phyloP scores from a whole-genome alignment of 495 filamentous ascomycete genomes.

The Usnea hakonensis region DNA sequence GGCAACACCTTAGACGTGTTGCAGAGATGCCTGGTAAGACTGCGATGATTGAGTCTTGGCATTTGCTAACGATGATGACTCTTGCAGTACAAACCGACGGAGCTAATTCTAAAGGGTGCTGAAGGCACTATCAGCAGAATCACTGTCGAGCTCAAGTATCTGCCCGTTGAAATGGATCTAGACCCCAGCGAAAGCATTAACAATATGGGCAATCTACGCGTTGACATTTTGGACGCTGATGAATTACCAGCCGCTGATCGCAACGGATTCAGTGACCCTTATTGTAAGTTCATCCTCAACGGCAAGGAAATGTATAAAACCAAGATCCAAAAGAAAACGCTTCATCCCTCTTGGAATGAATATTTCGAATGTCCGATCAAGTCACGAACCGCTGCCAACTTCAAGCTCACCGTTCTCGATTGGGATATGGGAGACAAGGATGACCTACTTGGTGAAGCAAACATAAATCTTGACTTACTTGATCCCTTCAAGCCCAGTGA shows the following conservation, averaged over 20 bases:
- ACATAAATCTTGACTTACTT: slow-evolving; percentile 73
- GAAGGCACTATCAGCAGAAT: slow-evolving; percentile 72
- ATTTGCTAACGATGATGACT: slow-evolving; percentile 25
- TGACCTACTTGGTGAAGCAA: slow-evolving; percentile 69
- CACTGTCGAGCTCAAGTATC: slow-evolving; percentile 86
- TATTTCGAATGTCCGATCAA: slow-evolving; percentile 77
- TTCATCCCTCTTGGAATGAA: slow-evolving; percentile 93
- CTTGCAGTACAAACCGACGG: slow-evolving; percentile 73
- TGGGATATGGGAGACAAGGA: slow-evolving; percentile 93
- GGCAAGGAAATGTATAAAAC: slow-evolving; percentile 86
- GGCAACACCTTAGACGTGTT: slow-evolving; percentile 81
- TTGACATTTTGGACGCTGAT: slow-evolving; percentile 81
- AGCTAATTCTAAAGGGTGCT: slow-evolving; percentile 65
- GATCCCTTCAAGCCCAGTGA: slow-evolving; percentile 76
- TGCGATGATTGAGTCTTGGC: neutral
- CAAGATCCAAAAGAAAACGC: slow-evolving; percentile 90
- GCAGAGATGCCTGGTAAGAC: slow-evolving; percentile 70
- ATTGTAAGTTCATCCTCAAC: slow-evolving; percentile 86
- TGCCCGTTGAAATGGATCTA: slow-evolving; percentile 86
- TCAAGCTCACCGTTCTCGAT: slow-evolving; percentile 79
- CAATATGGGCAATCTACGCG: slow-evolving; percentile 89
- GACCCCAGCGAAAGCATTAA: slow-evolving; percentile 95
- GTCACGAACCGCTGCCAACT: slow-evolving; percentile 76
- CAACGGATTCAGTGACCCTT: slow-evolving; percentile 94
- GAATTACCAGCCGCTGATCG: slow-evolving; percentile 88